Percentiles rank a stretch among this genome's conserved stretches.
phyloP scores from a whole-genome alignment of 768 basidiomycete genomes.

The Mycena galericulata region DNA sequence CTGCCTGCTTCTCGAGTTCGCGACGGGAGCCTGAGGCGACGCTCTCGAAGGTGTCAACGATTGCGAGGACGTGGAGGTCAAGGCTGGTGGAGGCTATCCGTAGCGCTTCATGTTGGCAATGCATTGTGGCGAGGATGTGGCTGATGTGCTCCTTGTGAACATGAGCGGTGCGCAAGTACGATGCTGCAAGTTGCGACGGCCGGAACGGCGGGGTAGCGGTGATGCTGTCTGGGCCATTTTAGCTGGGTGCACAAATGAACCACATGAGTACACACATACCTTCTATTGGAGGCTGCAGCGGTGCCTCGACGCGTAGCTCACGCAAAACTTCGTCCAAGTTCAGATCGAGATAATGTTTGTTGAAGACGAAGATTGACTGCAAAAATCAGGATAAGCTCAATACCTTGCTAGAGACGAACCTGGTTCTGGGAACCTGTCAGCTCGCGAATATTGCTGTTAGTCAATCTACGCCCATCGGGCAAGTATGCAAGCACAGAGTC shows the following conservation, averaged over 20 bases:
- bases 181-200: constrained; percentile 72
- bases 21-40: constrained; percentile 65
- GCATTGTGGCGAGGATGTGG: constrained; percentile 63
- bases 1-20: constrained; percentile 76
- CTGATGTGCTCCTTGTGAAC: constrained; percentile 73
- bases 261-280: constrained; percentile 52
- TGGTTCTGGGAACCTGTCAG: constrained; percentile 81
- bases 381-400: neutral
- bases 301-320: constrained; percentile 71
- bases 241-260: constrained; percentile 4
- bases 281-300: constrained; percentile 78
- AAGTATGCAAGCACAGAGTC: constrained; percentile 82
- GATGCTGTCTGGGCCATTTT: constrained; percentile 59
- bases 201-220: constrained; percentile 80
- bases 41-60: constrained; percentile 76
- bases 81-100: constrained; percentile 80
- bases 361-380: constrained; percentile 85
- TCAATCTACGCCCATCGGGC: constrained; percentile 81
- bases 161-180: constrained; percentile 73
- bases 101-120: constrained; percentile 76
- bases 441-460: constrained; percentile 79
- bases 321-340: constrained; percentile 73
- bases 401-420: constrained; percentile 52
- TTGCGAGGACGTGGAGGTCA: constrained; percentile 78
- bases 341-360: constrained; percentile 82